Evolutionary conservation across 495 filamentous ascomycete species (phyloP).

Genomic region (Saxispiralis lemnorum): DNA sequence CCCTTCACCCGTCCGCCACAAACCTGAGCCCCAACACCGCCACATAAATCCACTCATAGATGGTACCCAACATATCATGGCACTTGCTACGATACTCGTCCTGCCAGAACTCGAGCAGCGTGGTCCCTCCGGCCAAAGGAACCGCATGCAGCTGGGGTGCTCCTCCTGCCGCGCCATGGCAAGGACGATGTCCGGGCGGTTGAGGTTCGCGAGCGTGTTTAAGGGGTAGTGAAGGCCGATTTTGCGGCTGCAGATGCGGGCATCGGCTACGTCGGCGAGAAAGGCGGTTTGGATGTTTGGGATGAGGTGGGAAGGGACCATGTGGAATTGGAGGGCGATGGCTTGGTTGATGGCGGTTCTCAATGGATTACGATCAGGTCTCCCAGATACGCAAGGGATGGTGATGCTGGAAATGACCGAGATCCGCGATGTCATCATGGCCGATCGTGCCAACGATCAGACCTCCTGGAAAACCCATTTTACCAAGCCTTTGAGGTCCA

Average conservation of each 20-base stretch:
- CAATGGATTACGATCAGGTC: background rate
- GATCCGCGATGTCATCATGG: conserved; percentile 29
- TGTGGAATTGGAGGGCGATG: conserved; percentile 4
- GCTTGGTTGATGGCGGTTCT: conserved; percentile 6
- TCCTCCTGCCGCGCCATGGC: conserved; percentile 4
- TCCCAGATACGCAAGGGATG: conserved; percentile 25
- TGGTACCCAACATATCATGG: conserved; percentile 5
- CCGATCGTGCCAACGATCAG: conserved; percentile 23
- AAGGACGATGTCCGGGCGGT: conserved; percentile 3
- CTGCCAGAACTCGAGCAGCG: conserved; percentile 6
- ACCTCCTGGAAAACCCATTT: conserved; percentile 31
- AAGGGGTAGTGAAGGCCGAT: conserved; percentile 5
- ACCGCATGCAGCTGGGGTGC: conserved; percentile 4
- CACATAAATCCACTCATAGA: conserved; percentile 6
- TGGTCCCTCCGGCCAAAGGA: conserved; percentile 3
- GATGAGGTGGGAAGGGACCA: conserved; percentile 1
- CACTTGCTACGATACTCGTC: conserved; percentile 4
- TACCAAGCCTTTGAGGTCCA: conserved; percentile 28
- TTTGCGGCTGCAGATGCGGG: conserved; percentile 2
- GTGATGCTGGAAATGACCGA: conserved; percentile 30
- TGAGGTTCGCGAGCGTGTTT: background rate
- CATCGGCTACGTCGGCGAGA: conserved; percentile 6
- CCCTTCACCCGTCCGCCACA: background rate
- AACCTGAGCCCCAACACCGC: conserved; percentile 2
- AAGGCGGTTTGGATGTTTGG: background rate